A percentile compares a stretch with the other conserved stretches of the same genome.
phyloP scores from a whole-genome alignment of 2,329 filamentous ascomycete species.

The Calonectria leucothoes region DNA sequence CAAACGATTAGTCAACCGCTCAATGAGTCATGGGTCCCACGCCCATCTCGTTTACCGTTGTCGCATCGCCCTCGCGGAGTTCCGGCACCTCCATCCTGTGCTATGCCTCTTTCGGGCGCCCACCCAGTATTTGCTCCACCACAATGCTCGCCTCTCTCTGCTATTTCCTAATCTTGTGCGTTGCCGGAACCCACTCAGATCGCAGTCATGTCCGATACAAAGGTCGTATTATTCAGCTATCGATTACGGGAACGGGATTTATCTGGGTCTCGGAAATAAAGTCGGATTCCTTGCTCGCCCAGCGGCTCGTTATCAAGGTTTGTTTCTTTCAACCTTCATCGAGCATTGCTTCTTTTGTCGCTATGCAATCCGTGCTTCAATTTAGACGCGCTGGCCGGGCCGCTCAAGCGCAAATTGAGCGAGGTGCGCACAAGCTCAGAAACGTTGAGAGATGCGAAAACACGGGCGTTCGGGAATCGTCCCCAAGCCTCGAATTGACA shows the following conservation, averaged over 20 bases:
- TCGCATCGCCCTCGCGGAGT: not conserved
- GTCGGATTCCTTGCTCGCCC: not conserved
- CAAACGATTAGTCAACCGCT: not conserved
- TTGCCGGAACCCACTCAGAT: not conserved
- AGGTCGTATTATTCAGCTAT: not conserved
- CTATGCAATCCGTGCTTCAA: conserved; percentile 35
- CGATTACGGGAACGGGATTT: not conserved
- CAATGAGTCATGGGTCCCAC: not conserved
- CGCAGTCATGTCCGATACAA: not conserved
- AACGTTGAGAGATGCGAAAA: not conserved
- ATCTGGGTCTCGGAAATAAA: not conserved
- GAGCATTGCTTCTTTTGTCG: not conserved
- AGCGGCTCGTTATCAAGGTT: not conserved
- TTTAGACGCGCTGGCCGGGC: conserved; percentile 31
- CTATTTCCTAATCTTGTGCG: not conserved
- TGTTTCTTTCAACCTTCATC: not conserved
- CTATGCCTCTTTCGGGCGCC: not conserved
- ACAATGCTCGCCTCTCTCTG: not conserved
- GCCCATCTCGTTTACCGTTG: not conserved
- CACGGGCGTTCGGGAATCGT: not conserved
- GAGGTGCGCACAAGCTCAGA: conserved; percentile 28
- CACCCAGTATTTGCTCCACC: not conserved
- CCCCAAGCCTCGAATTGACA: not conserved
- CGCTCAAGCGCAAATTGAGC: conserved; percentile 35
- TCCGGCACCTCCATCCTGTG: not conserved